Evolutionary conservation across 2,329 filamentous ascomycete species (phyloP), one percentile per base, ranked within the genome.

Genomic region (Aspergillus jensenii): DNA sequence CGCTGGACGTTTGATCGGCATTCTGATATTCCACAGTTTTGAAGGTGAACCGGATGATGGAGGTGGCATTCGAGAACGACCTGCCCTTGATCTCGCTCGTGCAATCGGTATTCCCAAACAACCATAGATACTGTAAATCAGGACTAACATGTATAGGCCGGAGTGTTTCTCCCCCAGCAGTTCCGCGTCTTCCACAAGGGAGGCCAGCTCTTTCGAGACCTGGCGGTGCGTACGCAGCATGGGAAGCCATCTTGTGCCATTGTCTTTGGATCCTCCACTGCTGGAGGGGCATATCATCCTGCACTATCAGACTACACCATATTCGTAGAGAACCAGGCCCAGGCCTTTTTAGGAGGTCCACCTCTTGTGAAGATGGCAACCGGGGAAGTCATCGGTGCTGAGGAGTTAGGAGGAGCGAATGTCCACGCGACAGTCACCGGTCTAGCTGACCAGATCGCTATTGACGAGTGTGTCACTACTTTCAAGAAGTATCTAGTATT

Each of bases 321-420:
- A 39, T 77, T 77, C 47, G 75, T 78, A 0, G 66, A 77, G 43
- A 68, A 74, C 14, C 76, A 80, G 58, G 78, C 76, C 0, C 78
- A 80, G 55, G 76, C 75, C 0, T 80, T 79, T 50, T 68, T 80
- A 1, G 78, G 72, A 6, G 77, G 78, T 0, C 78, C 78, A 0
- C 78, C 78, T 0, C 67, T 80, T 7, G 77, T 80, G 1, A 78
- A 79, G 58, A 79, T 79, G 78, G 78, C 78, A 0, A 80, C 77
- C 0, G 77, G 78, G 2, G 78, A 80, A 51, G 60, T 74, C 0
- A 71, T 77, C 19, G 74, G 66, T 1, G 75, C 78, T 0, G 78
- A 80, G 55, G 69, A 68, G 43, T 66, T 80, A 1, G 78, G 78
- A 5, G 77, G 78, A 14, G 78, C 77, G 3, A 67, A 71, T 17